Conservation (phyloP, 192 early-diverging fungal species). For the Backusella circina region DNA sequence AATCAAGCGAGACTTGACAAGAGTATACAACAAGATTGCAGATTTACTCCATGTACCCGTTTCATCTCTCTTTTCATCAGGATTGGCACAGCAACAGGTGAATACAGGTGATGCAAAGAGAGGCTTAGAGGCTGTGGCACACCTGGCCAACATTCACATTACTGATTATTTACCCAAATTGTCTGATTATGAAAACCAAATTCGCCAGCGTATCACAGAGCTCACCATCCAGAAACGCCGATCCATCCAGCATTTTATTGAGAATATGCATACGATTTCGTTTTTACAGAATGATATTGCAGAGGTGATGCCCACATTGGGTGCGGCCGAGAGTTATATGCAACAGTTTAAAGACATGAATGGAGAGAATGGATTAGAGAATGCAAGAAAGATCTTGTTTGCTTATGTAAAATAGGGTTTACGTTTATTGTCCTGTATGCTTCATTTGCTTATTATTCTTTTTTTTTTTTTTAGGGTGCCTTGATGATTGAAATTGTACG, state of each 20-base stretch:
- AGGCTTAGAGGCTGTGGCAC: slow-evolving; percentile 41
- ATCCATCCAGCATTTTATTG: slow-evolving; percentile 16
- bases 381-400: slow-evolving; percentile 40
- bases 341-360: slow-evolving; percentile 23
- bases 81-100: neutral
- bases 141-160: slow-evolving; percentile 41
- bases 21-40: slow-evolving; percentile 21
- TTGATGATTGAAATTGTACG: slow-evolving; percentile 49
- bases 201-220: slow-evolving; percentile 7
- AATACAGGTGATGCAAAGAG: slow-evolving; percentile 17
- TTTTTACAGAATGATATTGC: slow-evolving; percentile 29
- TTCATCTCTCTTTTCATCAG: neutral
- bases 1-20: slow-evolving; percentile 18
- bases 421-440: neutral
- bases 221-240: slow-evolving; percentile 13
- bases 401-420: slow-evolving; percentile 50
- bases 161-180: slow-evolving; percentile 41
- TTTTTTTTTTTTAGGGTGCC: slow-evolving; percentile 24
- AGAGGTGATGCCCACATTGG: slow-evolving; percentile 12
- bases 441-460: neutral
- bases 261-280: slow-evolving; percentile 27
- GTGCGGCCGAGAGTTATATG: slow-evolving; percentile 3
- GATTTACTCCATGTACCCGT: slow-evolving; percentile 7
- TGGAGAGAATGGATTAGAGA: slow-evolving; percentile 34
- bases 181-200: slow-evolving; percentile 8